Evolutionary conservation across 441 rosid genomes (phyloP), one percentile per base, ranked within the genome.

Genomic region (Biscutella laevigata): DNA sequence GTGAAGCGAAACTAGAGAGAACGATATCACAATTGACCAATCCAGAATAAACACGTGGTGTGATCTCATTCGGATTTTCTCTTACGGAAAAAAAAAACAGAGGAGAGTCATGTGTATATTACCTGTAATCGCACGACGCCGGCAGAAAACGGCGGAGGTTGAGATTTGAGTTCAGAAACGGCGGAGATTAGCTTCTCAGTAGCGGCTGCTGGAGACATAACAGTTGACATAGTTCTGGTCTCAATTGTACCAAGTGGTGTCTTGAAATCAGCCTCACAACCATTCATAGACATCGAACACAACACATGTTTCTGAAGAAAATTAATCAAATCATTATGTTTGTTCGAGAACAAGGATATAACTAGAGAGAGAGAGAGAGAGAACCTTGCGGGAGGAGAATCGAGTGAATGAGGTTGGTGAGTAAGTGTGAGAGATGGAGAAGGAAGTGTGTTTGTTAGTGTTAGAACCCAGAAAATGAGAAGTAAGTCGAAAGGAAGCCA

Each of bases 71-170:
- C 19, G 4, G 45, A 51, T 35, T 5, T 4, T 17, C 6, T 13
- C 8, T 37, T 6, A 4, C n/a, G n/a, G 20, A 49, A 6, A 0
- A 26, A 11, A 37, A 5, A 8, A 15, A 14, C 28, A 17, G 45
- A 10, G 17, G 30, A 14, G 5, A 10, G 16, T 17, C 15, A 42
- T 41, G 46, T n/a, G n/a, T n/a, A n/a, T n/a, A n/a, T n/a, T 71
- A 78, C 95, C 83, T 90, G 88, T 7, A 90, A 74, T 10, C 95
- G 86, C 44, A 84, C 61, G 42, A 84, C 78, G 38, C 91, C 95
- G 26, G 94, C 82, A 59, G 70, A 37, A 37, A 47, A 44, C 27
- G 44, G 59, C 25, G 89, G 91, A 7, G 89, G 94, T 13, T 62
- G 69, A 37, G 72, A 62, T 67, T 70, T 81, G 64, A 81, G 58